Evolutionary conservation across 1,284 basidiomycete genomes (phyloP).

Genomic region (Papiliotrema laurentii): DNA sequence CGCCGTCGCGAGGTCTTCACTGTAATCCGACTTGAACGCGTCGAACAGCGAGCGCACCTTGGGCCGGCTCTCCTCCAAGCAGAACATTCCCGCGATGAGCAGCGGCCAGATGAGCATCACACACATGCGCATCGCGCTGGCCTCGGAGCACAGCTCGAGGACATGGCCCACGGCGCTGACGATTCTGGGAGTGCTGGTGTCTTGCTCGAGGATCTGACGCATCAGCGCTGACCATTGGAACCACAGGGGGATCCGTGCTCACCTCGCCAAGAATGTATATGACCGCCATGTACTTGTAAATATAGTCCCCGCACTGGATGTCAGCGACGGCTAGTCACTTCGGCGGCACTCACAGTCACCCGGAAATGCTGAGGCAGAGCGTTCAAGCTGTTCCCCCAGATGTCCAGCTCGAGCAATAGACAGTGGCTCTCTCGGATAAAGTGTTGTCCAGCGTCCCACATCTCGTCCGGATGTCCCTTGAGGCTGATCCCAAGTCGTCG

Average conservation of each 20-base stretch:
- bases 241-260: slow-evolving; percentile 5
- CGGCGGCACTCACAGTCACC: slow-evolving; percentile 23
- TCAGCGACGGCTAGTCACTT: background rate
- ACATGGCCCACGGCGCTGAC: slow-evolving; percentile 22
- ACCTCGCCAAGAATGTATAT: slow-evolving; percentile 31
- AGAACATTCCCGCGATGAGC: slow-evolving; percentile 28
- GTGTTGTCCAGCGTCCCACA: slow-evolving; percentile 24
- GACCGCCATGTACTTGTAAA: slow-evolving; percentile 33
- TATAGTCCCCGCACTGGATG: slow-evolving; percentile 33
- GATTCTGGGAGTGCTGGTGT: slow-evolving; percentile 16
- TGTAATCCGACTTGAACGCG: slow-evolving; percentile 29
- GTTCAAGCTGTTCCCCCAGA: slow-evolving; percentile 33
- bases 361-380: slow-evolving; percentile 27
- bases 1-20: slow-evolving; percentile 30
- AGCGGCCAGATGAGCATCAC: slow-evolving; percentile 39
- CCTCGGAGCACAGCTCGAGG: slow-evolving; percentile 31
- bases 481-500: slow-evolving; percentile 19
- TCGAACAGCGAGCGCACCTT: slow-evolving; percentile 22
- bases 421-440: slow-evolving; percentile 20
- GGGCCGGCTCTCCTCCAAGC: slow-evolving; percentile 5
- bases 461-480: slow-evolving; percentile 14
- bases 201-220: slow-evolving; percentile 25
- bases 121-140: slow-evolving; percentile 25
- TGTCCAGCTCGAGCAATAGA: slow-evolving; percentile 27
- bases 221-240: background rate